phyloP scores from a whole-genome alignment of 2,329 filamentous ascomycete genomes.

The Laburnicola sp. region DNA sequence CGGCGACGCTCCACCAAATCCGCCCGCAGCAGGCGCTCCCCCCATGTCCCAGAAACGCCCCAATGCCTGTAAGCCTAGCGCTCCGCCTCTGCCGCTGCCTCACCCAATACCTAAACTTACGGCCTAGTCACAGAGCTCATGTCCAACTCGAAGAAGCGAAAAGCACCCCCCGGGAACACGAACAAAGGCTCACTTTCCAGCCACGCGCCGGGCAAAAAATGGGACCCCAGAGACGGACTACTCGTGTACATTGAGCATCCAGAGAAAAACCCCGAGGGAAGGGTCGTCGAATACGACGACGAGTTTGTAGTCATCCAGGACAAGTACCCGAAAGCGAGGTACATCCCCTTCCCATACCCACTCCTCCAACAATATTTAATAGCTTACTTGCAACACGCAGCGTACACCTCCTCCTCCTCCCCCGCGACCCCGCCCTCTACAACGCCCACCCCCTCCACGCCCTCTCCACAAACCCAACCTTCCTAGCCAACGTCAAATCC shows the following conservation, averaged over 20 bases:
- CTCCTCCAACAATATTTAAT: neutral
- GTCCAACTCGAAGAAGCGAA: slow-evolving; percentile 46
- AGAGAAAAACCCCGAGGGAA: slow-evolving; percentile 58
- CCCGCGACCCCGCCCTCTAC: slow-evolving; percentile 65
- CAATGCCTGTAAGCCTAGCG: slow-evolving; percentile 43
- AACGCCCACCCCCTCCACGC: slow-evolving; percentile 75
- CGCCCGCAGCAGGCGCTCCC: slow-evolving; percentile 4
- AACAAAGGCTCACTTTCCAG: slow-evolving; percentile 14
- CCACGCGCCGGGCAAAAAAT: slow-evolving; percentile 1
- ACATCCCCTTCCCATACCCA: neutral
- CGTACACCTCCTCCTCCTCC: slow-evolving; percentile 85
- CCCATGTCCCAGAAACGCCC: slow-evolving; percentile 27
- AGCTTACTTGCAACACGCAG: slow-evolving; percentile 36
- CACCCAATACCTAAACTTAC: slow-evolving; percentile 25
- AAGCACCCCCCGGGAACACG: slow-evolving; percentile 17
- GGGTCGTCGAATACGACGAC: slow-evolving; percentile 68
- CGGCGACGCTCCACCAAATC: slow-evolving; percentile 15
- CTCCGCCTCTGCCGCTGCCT: neutral
- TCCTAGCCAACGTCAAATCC: slow-evolving; percentile 64
- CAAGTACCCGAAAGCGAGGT: slow-evolving; percentile 73
- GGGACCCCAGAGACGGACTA: slow-evolving; percentile 61
- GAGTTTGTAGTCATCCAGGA: slow-evolving; percentile 79
- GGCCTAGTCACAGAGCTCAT: slow-evolving; percentile 53
- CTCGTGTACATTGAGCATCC: slow-evolving; percentile 69
- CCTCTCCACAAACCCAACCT: slow-evolving; percentile 65